These are phyloP conservation scores for Thalia dealbata DNA, from an alignment of 176 grass and related monocot genomes.

Conservation along the genomic window DNA sequence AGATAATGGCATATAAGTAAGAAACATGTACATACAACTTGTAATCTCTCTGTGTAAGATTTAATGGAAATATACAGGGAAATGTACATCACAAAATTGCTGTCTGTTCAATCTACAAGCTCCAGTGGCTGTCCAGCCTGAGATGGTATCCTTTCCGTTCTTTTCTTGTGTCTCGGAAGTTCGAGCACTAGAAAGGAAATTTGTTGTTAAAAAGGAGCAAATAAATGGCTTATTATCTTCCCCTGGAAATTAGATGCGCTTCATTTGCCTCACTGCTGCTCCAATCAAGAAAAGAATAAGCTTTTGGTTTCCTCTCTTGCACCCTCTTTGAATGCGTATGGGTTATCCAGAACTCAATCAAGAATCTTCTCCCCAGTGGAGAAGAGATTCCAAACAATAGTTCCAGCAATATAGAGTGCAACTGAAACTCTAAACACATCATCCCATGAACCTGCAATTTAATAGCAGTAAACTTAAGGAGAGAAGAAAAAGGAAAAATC, in stretches of 20 bases:
- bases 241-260: background rate
- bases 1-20: too few relatives aligned
- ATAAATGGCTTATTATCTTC: background rate
- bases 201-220: background rate
- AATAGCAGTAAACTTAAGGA: background rate
- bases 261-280: background rate
- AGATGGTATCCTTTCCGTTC: background rate
- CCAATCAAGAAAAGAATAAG: background rate
- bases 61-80: background rate
- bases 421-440: slow-evolving; percentile 83
- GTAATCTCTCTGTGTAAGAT: background rate
- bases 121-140: background rate
- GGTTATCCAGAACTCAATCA: slow-evolving; percentile 37
- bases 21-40: too few relatives aligned
- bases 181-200: background rate
- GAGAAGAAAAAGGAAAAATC: too few relatives aligned
- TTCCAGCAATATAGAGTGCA: slow-evolving; percentile 67
- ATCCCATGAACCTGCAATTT: slow-evolving; percentile 77
- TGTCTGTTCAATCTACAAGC: background rate
- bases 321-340: background rate
- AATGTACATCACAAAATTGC: background rate
- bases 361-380: slow-evolving; percentile 88
- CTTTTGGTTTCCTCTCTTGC: background rate
- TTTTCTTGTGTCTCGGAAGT: background rate
- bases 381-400: slow-evolving; percentile 86